Evolutionary conservation across 495 filamentous ascomycete species (phyloP), one percentile per base, ranked within the genome.

Genomic region (Hypoxylon subgilvum): DNA sequence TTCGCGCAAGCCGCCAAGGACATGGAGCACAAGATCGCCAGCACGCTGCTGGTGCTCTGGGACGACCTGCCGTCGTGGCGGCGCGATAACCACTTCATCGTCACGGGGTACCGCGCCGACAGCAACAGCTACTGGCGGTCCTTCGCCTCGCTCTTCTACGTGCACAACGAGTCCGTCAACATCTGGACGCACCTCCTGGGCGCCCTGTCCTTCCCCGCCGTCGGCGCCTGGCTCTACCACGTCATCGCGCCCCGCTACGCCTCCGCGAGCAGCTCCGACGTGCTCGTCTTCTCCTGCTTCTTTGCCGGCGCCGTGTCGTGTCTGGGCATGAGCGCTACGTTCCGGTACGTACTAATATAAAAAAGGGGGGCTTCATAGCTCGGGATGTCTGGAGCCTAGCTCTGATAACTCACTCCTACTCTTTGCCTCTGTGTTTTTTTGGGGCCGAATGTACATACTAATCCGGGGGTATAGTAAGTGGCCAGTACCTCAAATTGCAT

Each of bases 111-210:
- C 67, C 73, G 77, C 1, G 63, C 50, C 1, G 72, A 71, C 6
- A 70, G 66, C 65, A 65, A 76, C 67, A 72, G 67, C 61, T 72
- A 73, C 65, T 34, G 32, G 23, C 17, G 28, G n/a, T 76, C 73
- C 12, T 57, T 79, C 21, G 13, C 35, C 28, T 66, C 65, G 59
- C 59, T 76, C 16, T 54, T 61, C 54, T 69, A 72, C 61, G 56
- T 78, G 48, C 77, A 97, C 76, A 97, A 96, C 74, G 91, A 97
- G 71, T 85, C 83, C n/a, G 88, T 97, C 56, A 97, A 97, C 72
- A 93, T 96, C 67, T 96, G 92, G 74, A 85, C 88, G 1, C 93
- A 97, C 72, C 81, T 96, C 4, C 61, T 94, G 16, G 87, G 86
- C 39, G 76, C 85, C 10, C 41, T 86, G 4, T 25, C 68, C 14